Conservation (phyloP, 192 early-diverging fungal species). For the Entomortierella lignicola region DNA sequence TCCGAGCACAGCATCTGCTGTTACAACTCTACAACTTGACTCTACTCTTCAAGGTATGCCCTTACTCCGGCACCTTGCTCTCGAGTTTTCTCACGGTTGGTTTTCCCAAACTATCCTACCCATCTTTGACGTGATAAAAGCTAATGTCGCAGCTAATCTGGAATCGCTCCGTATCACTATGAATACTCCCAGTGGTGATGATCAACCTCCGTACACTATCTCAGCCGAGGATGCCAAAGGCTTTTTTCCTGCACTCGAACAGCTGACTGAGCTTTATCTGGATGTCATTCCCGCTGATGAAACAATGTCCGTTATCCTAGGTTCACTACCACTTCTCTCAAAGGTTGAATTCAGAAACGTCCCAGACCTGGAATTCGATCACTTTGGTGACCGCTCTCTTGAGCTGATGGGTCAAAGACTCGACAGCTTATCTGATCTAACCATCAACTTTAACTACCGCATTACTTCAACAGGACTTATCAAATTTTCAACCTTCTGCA, state of each 20-base stretch:
- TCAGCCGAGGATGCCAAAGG: neutral
- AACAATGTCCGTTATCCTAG: neutral
- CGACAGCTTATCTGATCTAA: neutral
- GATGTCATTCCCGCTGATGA: neutral
- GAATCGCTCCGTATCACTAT: too few species aligned
- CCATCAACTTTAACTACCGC: neutral
- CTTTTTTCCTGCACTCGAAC: neutral
- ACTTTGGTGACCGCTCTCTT: neutral
- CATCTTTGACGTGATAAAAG: too few species aligned
- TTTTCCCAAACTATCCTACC: too few species aligned
- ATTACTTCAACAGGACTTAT: neutral
- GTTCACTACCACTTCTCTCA: neutral
- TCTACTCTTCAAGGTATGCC: too few species aligned
- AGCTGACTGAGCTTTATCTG: neutral
- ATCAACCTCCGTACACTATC: neutral
- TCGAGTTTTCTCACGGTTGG: too few species aligned
- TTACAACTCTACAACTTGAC: neutral
- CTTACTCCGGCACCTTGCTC: too few species aligned
- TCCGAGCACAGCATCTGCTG: neutral
- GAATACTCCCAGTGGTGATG: neutral
- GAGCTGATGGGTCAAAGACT: neutral
- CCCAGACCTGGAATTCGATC: neutral
- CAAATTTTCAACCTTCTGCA: neutral
- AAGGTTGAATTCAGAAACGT: neutral
- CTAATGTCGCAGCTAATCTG: too few species aligned